Evolutionary conservation across 2,329 filamentous ascomycete species (phyloP).

Genomic region (Talaromyces rugulosus): DNA sequence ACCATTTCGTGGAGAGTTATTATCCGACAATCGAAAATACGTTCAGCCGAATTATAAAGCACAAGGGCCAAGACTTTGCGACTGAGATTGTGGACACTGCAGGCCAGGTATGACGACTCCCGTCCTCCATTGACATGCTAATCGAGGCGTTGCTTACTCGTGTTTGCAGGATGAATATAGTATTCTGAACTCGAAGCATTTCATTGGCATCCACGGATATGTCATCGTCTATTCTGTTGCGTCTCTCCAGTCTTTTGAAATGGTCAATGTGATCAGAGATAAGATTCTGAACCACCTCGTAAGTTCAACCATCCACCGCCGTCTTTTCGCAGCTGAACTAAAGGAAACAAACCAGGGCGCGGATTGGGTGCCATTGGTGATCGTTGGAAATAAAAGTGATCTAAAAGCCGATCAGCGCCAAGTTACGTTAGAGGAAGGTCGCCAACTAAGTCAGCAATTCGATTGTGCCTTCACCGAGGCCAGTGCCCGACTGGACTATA

Average conservation of each 20-base stretch:
- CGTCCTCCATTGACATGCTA: not conserved
- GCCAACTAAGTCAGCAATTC: slow-evolving; percentile 78
- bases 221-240: slow-evolving; percentile 98
- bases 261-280: slow-evolving; percentile 91
- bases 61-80: slow-evolving; percentile 86
- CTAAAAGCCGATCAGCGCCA: slow-evolving; percentile 89
- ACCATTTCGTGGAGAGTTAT: slow-evolving; percentile 97
- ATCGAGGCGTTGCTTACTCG: not conserved
- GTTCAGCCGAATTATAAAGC: slow-evolving; percentile 91
- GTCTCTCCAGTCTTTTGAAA: slow-evolving; percentile 91
- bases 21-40: slow-evolving; percentile 99
- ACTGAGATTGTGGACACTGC: slow-evolving; percentile 99
- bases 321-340: slow-evolving; percentile 2
- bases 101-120: slow-evolving; percentile 64
- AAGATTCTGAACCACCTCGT: slow-evolving; percentile 97
- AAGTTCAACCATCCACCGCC: slow-evolving; percentile 28
- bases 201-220: slow-evolving; percentile 98
- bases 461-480: slow-evolving; percentile 94
- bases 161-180: slow-evolving; percentile 83
- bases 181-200: slow-evolving; percentile 96
- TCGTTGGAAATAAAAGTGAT: slow-evolving; percentile 97
- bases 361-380: slow-evolving; percentile 85
- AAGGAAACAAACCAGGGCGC: slow-evolving; percentile 60
- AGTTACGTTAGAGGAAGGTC: slow-evolving; percentile 79
- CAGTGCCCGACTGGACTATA: slow-evolving; percentile 88